These are phyloP conservation scores for Aspergillus asperescens DNA, from an alignment of 495 filamentous ascomycete genomes.

Conservation along the genomic window DNA sequence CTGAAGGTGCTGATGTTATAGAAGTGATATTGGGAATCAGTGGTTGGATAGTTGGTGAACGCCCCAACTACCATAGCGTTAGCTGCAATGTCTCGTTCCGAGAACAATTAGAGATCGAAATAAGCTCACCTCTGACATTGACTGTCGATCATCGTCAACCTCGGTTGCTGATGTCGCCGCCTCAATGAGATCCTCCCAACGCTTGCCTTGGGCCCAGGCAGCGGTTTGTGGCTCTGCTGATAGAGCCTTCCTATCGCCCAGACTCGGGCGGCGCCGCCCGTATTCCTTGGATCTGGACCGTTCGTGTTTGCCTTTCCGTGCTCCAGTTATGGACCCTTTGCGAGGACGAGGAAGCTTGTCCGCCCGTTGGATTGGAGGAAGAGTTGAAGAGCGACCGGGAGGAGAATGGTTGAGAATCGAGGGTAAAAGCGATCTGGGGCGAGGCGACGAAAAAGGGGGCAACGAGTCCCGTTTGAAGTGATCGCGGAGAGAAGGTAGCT, in stretches of 20 bases:
- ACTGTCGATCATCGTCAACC: constrained; percentile 76
- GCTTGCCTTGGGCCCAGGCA: constrained; percentile 70
- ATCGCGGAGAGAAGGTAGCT: constrained; percentile 67
- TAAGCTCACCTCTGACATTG: constrained; percentile 45
- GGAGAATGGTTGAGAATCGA: constrained; percentile 77
- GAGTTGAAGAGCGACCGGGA: constrained; percentile 77
- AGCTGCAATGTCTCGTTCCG: constrained; percentile 6
- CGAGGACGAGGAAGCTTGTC: constrained; percentile 63
- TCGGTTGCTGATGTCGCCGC: constrained; percentile 86
- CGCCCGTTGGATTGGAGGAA: constrained; percentile 70
- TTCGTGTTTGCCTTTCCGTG: constrained; percentile 68
- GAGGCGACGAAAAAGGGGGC: constrained; percentile 54
- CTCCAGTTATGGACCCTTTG: constrained; percentile 75
- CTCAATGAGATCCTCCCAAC: constrained; percentile 93
- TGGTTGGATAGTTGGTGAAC: constrained; percentile 56
- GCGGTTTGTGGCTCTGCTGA: constrained; percentile 72
- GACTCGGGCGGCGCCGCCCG: constrained; percentile 59
- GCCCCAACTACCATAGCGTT: constrained; percentile 42
- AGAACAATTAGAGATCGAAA: background rate
- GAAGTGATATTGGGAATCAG: constrained; percentile 41
- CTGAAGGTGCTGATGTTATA: constrained; percentile 38
- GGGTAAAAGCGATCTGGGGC: constrained; percentile 68
- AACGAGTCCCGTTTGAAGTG: constrained; percentile 68
- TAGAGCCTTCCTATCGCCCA: constrained; percentile 71
- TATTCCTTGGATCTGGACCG: constrained; percentile 68